Percentiles rank a stretch among this genome's conserved stretches.
phyloP scores from a whole-genome alignment of 805 yeast genomes.

The Metschnikowia similis region DNA sequence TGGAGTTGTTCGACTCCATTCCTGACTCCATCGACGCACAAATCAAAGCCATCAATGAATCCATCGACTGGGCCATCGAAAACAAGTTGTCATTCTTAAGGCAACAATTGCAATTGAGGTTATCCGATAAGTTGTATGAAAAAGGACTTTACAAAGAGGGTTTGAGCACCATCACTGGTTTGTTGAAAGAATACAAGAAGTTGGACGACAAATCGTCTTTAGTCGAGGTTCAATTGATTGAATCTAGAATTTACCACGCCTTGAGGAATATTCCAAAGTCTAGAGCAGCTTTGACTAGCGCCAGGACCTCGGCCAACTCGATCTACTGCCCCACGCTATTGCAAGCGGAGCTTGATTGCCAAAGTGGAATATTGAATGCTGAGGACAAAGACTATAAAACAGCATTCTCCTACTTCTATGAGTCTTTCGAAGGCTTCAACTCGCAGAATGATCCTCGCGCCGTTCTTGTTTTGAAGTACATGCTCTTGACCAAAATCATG shows the following conservation, averaged over 20 bases:
- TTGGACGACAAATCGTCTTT: slow-evolving; percentile 93
- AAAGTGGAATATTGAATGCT: slow-evolving; percentile 93
- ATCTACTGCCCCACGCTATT: slow-evolving; percentile 90
- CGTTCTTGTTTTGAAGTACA: slow-evolving; percentile 79
- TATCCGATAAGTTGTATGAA: slow-evolving; percentile 69
- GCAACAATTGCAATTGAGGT: slow-evolving; percentile 80
- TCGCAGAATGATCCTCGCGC: slow-evolving; percentile 59
- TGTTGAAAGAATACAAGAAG: slow-evolving; percentile 83
- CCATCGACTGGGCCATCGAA: slow-evolving; percentile 80
- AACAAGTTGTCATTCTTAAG: slow-evolving; percentile 85
- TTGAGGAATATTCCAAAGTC: slow-evolving; percentile 87
- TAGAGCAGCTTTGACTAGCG: slow-evolving; percentile 87
- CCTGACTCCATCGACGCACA: slow-evolving; percentile 65
- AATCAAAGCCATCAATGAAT: slow-evolving; percentile 66
- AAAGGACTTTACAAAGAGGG: slow-evolving; percentile 66
- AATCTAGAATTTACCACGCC: slow-evolving; percentile 85
- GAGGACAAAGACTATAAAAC: slow-evolving; percentile 97
- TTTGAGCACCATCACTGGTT: slow-evolving; percentile 61
- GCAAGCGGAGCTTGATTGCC: slow-evolving; percentile 92
- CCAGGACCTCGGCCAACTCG: slow-evolving; percentile 96
- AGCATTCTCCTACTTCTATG: slow-evolving; percentile 91
- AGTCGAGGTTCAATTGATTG: slow-evolving; percentile 92
- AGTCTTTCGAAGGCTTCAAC: slow-evolving; percentile 87
- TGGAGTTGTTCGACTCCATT: slow-evolving; percentile 69
- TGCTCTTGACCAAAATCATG: slow-evolving; percentile 93